Evolutionary conservation across 2,329 filamentous ascomycete genomes (phyloP).

Genomic region (Fusarium sp.): DNA sequence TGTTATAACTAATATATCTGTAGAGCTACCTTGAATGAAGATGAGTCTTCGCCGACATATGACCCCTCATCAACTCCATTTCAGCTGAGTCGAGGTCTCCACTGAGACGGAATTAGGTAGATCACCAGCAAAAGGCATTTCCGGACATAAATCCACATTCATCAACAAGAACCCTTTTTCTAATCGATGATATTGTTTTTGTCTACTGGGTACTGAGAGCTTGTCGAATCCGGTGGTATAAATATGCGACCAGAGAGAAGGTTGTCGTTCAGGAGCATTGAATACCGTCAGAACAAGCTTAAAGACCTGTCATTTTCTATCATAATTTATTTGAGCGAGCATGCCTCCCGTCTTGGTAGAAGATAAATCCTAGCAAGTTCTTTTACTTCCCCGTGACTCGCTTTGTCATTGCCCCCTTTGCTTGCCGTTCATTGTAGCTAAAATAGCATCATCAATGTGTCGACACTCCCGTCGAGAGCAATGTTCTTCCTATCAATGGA

Average conservation of each 20-base stretch:
- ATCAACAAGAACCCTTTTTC: not conserved
- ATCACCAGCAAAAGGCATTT: not conserved
- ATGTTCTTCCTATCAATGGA: not conserved
- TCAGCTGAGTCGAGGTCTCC: not conserved
- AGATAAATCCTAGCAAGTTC: no score
- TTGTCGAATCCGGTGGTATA: not conserved
- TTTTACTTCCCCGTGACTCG: not conserved
- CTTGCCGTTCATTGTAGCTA: not conserved
- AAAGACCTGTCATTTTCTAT: not conserved
- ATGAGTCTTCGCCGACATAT: conserved; percentile 16
- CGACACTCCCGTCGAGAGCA: not conserved
- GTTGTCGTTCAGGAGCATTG: not conserved
- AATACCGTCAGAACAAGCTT: not conserved
- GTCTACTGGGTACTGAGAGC: no score
- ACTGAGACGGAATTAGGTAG: not conserved
- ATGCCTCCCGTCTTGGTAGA: no score
- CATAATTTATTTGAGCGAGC: no score
- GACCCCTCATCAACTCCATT: not conserved
- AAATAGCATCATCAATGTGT: not conserved
- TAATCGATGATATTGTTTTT: not conserved
- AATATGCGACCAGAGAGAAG: not conserved
- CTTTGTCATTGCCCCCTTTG: not conserved
- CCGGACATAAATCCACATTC: not conserved
- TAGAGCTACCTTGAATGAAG: not conserved
- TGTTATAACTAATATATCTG: not conserved